Base-by-base conservation (phyloP, 306 rosid genomes). In the Parietaria judaica region DNA sequence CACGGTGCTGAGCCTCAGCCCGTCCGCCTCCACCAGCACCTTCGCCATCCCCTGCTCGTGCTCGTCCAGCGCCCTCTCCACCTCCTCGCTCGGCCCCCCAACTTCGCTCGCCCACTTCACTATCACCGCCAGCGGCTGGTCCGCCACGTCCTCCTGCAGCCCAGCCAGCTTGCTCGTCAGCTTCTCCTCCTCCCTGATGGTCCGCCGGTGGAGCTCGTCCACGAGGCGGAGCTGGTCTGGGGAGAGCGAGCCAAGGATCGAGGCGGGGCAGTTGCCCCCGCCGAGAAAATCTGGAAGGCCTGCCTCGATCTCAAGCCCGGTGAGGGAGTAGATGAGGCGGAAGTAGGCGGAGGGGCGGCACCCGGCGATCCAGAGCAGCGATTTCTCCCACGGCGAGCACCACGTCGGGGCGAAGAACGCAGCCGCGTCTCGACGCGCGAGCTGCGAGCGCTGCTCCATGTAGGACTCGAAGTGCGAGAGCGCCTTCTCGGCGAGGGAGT, bases 291-390 rank as follows among this genome's bases (percentile, higher is more conserved):
- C 66, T 0, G 13, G 0, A 39, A 79, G 68, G 11, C 48, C 41
- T 1, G 70, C 12, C 43, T 68, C 78, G 14, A 72, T 15, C 1
- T 71, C 66, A 7, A 36, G 4, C 43, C 78, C 59, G 3, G 41
- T 36, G 1, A 72, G 70, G 13, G 71, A 75, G 48, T 73, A 73
- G 35, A 64, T 35, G 17, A 80, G 66, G 6, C 72, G 66, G 64
- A 73, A 44, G 37, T 54, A 80, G 13, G 65, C 23, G 54, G 85
- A 70, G 14, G 79, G 85, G 10, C 81, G 49, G 52, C 79, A 80
- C 3, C 77, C 77, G 5, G 70, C 77, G 13, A 59, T 35, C 85
- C 85, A 80, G 1, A 76, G 67, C 1, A 80, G 69, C 0, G 72
- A 63, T 51, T 72, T 76, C 46, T 73, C 85, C 58, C 78, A 68